Conservation (phyloP, 495 filamentous ascomycete species). For the Bacidia gigantensis region DNA sequence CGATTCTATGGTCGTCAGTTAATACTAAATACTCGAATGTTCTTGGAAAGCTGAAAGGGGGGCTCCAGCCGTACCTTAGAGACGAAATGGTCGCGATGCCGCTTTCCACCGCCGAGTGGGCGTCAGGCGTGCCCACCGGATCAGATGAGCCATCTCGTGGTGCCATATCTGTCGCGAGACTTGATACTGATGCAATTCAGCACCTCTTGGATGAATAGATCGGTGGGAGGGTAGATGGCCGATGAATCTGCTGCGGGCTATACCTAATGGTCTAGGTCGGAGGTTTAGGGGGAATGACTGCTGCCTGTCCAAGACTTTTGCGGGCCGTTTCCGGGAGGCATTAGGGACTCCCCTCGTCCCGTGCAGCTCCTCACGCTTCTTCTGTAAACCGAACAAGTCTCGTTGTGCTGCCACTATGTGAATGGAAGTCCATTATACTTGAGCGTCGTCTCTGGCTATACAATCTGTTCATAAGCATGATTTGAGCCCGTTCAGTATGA, state of each 20-base stretch:
- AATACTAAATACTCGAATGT: conserved; percentile 17
- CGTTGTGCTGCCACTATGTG: no score
- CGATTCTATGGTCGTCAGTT: conserved; percentile 40
- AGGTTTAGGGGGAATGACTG: not conserved
- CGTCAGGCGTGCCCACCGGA: conserved; percentile 33
- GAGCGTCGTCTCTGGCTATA: no score
- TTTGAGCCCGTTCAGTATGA: no score
- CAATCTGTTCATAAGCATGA: no score
- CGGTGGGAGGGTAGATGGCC: not conserved
- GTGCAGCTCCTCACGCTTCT: no score
- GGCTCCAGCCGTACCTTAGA: conserved; percentile 40
- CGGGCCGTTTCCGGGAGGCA: not conserved
- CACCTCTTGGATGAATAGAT: not conserved
- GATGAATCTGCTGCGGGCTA: not conserved
- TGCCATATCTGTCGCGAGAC: not conserved
- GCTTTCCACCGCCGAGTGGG: conserved; percentile 41
- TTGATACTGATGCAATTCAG: not conserved
- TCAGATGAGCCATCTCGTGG: conserved; percentile 21
- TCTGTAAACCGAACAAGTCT: no score
- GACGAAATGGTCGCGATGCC: conserved; percentile 68
- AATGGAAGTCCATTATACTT: no score
- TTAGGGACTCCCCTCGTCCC: no score
- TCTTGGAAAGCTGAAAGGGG: not conserved
- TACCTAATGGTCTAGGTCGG: not conserved
- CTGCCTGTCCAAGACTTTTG: not conserved